These are phyloP conservation scores for Entomortierella chlamydospora DNA, from an alignment of 192 early-diverging fungal species.

Conservation along the genomic window DNA sequence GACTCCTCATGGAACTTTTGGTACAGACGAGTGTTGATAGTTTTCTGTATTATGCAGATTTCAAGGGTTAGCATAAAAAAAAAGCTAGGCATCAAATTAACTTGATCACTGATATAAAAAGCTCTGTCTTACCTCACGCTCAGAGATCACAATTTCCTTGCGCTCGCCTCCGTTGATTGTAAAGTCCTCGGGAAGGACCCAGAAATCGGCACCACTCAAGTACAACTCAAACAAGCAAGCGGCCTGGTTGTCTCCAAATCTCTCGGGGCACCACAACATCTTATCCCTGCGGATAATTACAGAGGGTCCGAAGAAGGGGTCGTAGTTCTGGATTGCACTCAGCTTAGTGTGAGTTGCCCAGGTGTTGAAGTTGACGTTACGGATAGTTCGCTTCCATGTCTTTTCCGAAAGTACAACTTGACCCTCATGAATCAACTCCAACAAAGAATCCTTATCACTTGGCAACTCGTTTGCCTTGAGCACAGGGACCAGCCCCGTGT, in stretches of 20 bases:
- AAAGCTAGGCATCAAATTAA: too few relatives aligned
- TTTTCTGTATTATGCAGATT: constrained; percentile 58
- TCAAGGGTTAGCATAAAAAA: too few relatives aligned
- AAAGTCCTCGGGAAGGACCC: constrained; percentile 64
- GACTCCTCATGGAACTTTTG: constrained; percentile 68
- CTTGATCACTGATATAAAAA: too few relatives aligned
- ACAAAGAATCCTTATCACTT: constrained; percentile 45
- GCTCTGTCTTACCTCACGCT: constrained; percentile 63
- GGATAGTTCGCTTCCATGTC: constrained; percentile 64
- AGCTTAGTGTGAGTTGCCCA: constrained; percentile 57
- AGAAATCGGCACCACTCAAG: constrained; percentile 63
- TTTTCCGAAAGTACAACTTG: constrained; percentile 59
- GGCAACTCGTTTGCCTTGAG: constrained; percentile 32
- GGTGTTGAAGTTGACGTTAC: constrained; percentile 59
- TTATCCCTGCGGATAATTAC: constrained; percentile 61
- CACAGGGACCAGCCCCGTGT: constrained; percentile 27
- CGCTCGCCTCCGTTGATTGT: constrained; percentile 44
- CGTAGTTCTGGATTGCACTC: constrained; percentile 64
- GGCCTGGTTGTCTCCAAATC: constrained; percentile 67
- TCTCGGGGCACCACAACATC: constrained; percentile 68
- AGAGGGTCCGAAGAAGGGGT: constrained; percentile 68
- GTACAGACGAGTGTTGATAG: constrained; percentile 65
- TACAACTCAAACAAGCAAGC: constrained; percentile 66
- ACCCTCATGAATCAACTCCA: constrained; percentile 41
- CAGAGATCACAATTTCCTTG: constrained; percentile 35